Evolutionary conservation across 2,329 filamentous ascomycete genomes (phyloP), one percentile per base, ranked within the genome.

Genomic region (Aspergillus sojae): DNA sequence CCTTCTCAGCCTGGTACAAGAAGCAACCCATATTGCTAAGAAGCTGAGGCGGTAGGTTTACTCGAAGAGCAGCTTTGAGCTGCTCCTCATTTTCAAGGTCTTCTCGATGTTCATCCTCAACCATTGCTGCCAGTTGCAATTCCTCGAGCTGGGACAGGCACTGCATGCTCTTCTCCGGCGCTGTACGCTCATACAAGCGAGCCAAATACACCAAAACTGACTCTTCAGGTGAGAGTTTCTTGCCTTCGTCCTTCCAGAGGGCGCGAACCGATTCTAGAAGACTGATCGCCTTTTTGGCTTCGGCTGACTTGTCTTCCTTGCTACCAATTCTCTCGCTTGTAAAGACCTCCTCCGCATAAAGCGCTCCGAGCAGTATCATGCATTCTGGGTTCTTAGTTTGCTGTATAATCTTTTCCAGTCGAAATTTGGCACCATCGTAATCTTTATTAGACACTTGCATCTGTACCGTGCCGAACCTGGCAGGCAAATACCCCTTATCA

Each of bases 21-120:
- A 98, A 98, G 78, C 94, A 97, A 5, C 92, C 95, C 75, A 98
- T 96, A 76, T 99, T 99, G 83, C 98, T 99, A 50, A 99, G 85
- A 2, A 98, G 84, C 73, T 97, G 93, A 4, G 95, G 95, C 1
- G 94, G 92, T 1, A 99, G 82, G 63, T 90, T 84, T 74, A 94
- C 91, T 60, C 93, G 89, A 32, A 96, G 83, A 61, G 86, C 86
- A 62, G 87, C 70, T 50, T 75, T 78, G 59, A 77, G 79, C 34
- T 86, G 84, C 3, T 82, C 84, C 62, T 90, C 86, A 59, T 92
- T 88, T 21, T 87, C 84, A 2, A 80, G 76, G 39, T 84, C 85
- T 30, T 86, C 79, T 0, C 90, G 89, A 28, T 85, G 83, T 55
- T 94, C 90, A 12, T 90, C 88, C 21, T 89, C 84, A 0, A 89